phyloP scores from a whole-genome alignment of 1,284 basidiomycete species.

The Coniferiporia weirii region DNA sequence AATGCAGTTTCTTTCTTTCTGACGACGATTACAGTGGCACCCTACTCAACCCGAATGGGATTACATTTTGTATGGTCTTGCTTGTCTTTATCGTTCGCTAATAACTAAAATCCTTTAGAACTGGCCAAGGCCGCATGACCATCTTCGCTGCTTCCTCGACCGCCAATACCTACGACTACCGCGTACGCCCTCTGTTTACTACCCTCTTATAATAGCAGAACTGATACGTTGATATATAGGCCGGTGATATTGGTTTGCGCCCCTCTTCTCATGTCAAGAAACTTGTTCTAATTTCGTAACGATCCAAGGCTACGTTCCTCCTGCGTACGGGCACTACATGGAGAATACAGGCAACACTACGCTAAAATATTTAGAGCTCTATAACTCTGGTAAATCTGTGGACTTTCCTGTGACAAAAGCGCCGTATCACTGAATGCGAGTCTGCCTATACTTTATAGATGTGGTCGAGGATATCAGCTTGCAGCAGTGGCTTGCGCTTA shows the following conservation, averaged over 20 bases:
- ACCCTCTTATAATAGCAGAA: not conserved
- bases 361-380: conserved; percentile 59
- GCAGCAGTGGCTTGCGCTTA: conserved; percentile 64
- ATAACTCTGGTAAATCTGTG: conserved; percentile 42
- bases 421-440: too few relatives aligned
- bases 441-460: too few relatives aligned
- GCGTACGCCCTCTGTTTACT: conserved; percentile 30
- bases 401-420: too few relatives aligned
- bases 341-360: conserved; percentile 65
- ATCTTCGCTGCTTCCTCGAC: conserved; percentile 57
- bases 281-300: not conserved
- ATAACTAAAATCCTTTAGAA: conserved; percentile 29
- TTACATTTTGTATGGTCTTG: conserved; percentile 39
- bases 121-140: conserved; percentile 54
- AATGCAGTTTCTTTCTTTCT: not conserved
- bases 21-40: conserved; percentile 51
- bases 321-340: conserved; percentile 57
- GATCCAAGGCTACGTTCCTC: conserved; percentile 47
- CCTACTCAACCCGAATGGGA: conserved; percentile 67
- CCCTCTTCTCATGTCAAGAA: not conserved
- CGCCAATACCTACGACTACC: conserved; percentile 64
- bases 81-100: not conserved
- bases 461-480: conserved; percentile 61
- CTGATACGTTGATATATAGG: conserved; percentile 31
- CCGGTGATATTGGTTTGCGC: conserved; percentile 53